Conservation (phyloP, 1,139 yeast species). For the Tardiomyces depauwii region DNA sequence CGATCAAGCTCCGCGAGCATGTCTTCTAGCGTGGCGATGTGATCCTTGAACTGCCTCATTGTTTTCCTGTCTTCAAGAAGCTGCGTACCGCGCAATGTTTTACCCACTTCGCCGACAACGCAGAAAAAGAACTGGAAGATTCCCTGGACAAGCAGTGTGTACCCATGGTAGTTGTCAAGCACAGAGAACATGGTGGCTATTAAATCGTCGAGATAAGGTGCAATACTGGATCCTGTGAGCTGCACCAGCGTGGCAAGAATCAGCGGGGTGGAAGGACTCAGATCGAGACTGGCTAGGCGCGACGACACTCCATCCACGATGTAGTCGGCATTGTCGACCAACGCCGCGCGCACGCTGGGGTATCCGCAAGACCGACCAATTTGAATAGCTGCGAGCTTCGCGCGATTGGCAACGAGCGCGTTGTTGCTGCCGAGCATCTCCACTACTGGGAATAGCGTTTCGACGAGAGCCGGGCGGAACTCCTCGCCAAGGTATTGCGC, state of each 20-base stretch:
- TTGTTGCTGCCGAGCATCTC: conserved; percentile 42
- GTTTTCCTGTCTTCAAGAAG: background rate
- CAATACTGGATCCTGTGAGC: conserved; percentile 55
- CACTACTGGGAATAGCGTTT: conserved; percentile 43
- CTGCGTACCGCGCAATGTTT: background rate
- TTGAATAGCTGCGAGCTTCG: conserved; percentile 33
- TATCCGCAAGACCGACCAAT: conserved; percentile 47
- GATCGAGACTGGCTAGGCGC: conserved; percentile 51
- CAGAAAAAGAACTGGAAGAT: conserved; percentile 64
- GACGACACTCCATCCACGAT: conserved; percentile 64
- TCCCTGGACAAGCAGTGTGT: conserved; percentile 57
- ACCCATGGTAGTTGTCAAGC: conserved; percentile 78
- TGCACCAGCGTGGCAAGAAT: conserved; percentile 55
- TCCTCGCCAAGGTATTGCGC: conserved; percentile 30
- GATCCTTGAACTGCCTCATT: background rate
- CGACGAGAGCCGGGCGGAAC: conserved; percentile 41
- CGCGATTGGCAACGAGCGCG: conserved; percentile 32
- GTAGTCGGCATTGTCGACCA: conserved; percentile 67
- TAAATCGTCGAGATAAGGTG: conserved; percentile 62
- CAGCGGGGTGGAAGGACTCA: conserved; percentile 66
- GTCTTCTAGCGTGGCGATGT: conserved; percentile 9
- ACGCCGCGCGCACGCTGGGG: conserved; percentile 43
- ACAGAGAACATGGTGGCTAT: conserved; percentile 62
- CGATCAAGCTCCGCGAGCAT: conserved; percentile 12
- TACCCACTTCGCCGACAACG: conserved; percentile 36